Evolutionary conservation across 139 green algal genomes (phyloP).

Genomic region (Chlorella sp.): DNA sequence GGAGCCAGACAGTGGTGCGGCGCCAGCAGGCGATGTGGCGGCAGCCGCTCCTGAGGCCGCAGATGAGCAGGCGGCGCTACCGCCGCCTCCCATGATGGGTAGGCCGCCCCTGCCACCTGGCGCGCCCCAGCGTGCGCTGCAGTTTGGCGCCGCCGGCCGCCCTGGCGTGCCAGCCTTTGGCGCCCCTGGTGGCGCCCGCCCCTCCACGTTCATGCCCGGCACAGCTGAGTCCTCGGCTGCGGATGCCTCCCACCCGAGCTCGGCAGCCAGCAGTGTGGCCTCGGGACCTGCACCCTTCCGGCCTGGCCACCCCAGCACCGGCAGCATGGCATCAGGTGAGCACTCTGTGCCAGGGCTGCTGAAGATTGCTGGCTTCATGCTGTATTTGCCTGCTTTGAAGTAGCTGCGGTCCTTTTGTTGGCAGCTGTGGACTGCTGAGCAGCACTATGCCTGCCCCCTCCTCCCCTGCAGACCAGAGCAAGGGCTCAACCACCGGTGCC

Average conservation of each 20-base stretch:
- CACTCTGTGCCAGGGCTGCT: neutral
- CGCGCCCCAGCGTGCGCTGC: neutral
- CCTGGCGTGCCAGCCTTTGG: neutral
- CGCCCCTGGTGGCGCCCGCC: neutral
- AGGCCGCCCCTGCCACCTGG: neutral
- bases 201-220: neutral
- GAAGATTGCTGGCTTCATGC: no score
- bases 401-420: no score
- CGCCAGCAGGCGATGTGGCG: neutral
- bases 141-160: neutral
- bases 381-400: no score
- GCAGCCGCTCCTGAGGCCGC: no score
- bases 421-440: no score
- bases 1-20: neutral
- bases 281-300: neutral
- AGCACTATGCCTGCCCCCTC: neutral
- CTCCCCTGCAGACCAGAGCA: neutral
- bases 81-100: slow-evolving; percentile 13
- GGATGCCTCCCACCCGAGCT: neutral
- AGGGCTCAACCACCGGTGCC: neutral
- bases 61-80: neutral
- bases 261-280: slow-evolving; percentile 1
- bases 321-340: neutral
- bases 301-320: neutral
- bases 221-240: neutral